phyloP scores from a whole-genome alignment of 129 eudicot species.

The Pulicaria dysenterica region DNA sequence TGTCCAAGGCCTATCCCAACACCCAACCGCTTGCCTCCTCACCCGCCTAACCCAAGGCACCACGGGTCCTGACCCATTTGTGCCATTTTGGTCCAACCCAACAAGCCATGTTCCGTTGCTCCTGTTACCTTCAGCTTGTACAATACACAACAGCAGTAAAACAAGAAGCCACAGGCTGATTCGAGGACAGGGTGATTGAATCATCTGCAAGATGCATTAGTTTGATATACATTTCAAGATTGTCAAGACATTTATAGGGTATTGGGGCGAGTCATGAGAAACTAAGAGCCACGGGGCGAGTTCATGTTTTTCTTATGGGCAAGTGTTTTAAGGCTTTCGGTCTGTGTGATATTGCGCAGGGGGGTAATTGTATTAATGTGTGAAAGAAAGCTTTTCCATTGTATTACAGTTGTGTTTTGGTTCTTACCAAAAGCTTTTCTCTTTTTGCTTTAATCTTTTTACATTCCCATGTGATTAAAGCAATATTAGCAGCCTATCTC shows the following conservation, averaged over 20 bases:
- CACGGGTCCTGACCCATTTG: conserved; percentile 28
- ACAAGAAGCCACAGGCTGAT: conserved; percentile 28
- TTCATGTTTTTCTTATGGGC: conserved; percentile 50
- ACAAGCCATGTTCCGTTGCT: conserved; percentile 28
- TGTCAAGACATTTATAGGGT: conserved; percentile 35
- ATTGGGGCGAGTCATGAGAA: background rate
- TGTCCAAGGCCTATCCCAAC: conserved; percentile 59
- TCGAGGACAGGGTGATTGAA: conserved; percentile 14
- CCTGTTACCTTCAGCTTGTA: conserved; percentile 19
- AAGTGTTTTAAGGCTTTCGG: conserved; percentile 32
- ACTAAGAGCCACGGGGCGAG: conserved; percentile 24
- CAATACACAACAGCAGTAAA: conserved; percentile 18
- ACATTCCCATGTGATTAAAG: conserved; percentile 40
- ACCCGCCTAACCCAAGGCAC: conserved; percentile 65
- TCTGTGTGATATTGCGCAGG: conserved; percentile 28
- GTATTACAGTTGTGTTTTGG: conserved; percentile 15
- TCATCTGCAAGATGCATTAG: conserved; percentile 43
- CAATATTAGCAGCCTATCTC: conserved; percentile 31
- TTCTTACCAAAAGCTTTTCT: conserved; percentile 23
- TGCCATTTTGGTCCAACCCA: conserved; percentile 30
- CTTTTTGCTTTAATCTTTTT: conserved; percentile 12
- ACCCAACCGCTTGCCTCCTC: conserved; percentile 52
- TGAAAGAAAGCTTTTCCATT: conserved; percentile 27
- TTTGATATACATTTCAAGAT: conserved; percentile 9
- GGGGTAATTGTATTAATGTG: conserved; percentile 29